phyloP scores from a whole-genome alignment of 2,329 filamentous ascomycete genomes.

The Alternaria consortialis region DNA sequence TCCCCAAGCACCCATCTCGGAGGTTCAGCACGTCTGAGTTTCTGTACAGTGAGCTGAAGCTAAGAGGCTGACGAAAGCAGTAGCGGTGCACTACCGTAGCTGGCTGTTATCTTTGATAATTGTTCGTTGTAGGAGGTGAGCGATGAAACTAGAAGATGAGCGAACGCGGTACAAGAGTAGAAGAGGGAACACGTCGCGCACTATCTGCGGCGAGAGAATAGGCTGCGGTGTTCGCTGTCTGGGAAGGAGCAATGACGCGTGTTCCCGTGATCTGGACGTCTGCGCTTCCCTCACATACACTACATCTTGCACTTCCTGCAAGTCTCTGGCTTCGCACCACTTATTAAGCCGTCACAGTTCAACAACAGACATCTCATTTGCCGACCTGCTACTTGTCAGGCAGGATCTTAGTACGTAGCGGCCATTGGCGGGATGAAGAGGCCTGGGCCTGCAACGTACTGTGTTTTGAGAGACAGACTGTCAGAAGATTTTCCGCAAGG shows the following conservation, averaged over 20 bases:
- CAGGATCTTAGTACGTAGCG: neutral
- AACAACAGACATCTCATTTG: neutral
- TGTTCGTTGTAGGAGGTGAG: neutral
- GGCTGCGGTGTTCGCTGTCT: neutral
- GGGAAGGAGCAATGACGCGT: constrained; percentile 3
- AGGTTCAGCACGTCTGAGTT: neutral
- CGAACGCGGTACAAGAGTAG: neutral
- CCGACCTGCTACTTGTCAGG: neutral
- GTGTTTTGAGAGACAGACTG: neutral
- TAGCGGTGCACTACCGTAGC: neutral
- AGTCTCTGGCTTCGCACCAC: neutral
- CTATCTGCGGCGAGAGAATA: neutral
- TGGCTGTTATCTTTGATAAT: neutral
- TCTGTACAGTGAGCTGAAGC: neutral
- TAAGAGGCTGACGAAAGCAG: neutral
- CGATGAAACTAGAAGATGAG: neutral
- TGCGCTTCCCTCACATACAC: neutral
- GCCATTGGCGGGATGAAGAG: neutral
- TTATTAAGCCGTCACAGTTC: neutral
- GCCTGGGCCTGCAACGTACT: neutral
- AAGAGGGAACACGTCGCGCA: neutral
- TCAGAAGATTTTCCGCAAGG: neutral
- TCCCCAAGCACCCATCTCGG: constrained; percentile 31
- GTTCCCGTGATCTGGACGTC: neutral
- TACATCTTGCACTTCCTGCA: neutral